Evolutionary conservation across 2,329 filamentous ascomycete genomes (phyloP).

Genomic region (Canariomyces notabilis): DNA sequence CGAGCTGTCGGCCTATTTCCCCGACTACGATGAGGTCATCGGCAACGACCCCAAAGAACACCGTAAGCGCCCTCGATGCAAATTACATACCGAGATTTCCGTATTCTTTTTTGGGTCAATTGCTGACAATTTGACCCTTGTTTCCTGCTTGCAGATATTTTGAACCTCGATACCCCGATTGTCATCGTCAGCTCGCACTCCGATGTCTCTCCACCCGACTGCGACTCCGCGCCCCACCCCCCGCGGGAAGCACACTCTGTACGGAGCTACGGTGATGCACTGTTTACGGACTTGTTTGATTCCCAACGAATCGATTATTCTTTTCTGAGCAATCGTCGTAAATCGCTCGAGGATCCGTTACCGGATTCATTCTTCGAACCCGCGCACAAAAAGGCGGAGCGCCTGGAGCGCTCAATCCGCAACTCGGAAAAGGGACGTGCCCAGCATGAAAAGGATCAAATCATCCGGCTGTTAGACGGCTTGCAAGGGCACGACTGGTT

Average conservation of each 20-base stretch:
- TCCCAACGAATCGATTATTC: constrained; percentile 53
- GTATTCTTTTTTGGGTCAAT: constrained; percentile 14
- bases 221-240: constrained; percentile 17
- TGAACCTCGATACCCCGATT: constrained; percentile 69
- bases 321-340: constrained; percentile 38
- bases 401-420: constrained; percentile 56
- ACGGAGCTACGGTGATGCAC: constrained; percentile 49
- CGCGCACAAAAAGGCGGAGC: constrained; percentile 54
- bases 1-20: constrained; percentile 84
- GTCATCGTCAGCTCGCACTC: constrained; percentile 53
- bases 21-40: constrained; percentile 91
- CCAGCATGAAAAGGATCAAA: constrained; percentile 62
- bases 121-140: constrained; percentile 4
- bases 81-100: constrained; percentile 1
- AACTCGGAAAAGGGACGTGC: constrained; percentile 61
- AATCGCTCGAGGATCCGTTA: constrained; percentile 44
- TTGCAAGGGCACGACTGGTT: constrained; percentile 91
- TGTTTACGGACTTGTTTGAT: constrained; percentile 54
- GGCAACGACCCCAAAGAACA: constrained; percentile 75
- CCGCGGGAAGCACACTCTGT: constrained; percentile 33
- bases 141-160: constrained; percentile 54
- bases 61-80: constrained; percentile 50
- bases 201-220: constrained; percentile 32
- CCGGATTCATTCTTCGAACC: constrained; percentile 51
- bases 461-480: constrained; percentile 66